Evolutionary conservation across 2,329 filamentous ascomycete genomes (phyloP).

Genomic region (Xylaria arbuscula): DNA sequence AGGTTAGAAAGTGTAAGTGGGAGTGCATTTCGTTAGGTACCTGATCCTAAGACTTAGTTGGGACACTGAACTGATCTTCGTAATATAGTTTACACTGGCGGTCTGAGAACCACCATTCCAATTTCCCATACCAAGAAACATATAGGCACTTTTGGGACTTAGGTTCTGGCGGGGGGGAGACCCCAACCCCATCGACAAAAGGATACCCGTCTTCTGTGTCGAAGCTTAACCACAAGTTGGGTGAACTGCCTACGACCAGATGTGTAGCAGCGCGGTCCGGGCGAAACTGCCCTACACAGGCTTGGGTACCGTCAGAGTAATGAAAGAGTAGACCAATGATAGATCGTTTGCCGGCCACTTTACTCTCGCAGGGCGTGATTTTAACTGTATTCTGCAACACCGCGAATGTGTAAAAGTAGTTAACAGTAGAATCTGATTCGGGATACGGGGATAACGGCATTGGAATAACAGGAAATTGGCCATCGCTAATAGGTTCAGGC

Average conservation of each 20-base stretch:
- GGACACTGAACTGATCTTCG: background rate
- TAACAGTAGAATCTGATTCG: background rate
- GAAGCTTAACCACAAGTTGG: conserved; percentile 5
- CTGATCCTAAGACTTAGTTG: no score
- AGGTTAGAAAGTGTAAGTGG: no score
- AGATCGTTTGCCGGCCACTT: background rate
- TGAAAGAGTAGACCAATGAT: conserved; percentile 11
- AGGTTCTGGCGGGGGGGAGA: background rate
- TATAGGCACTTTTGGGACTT: conserved; percentile 3
- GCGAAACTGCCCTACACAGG: conserved; percentile 3
- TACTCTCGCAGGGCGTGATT: background rate
- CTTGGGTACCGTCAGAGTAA: conserved; percentile 2
- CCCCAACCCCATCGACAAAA: background rate
- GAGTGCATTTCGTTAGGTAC: no score
- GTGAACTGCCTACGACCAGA: background rate
- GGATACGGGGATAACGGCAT: background rate
- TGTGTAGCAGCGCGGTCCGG: conserved; percentile 2
- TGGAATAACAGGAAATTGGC: background rate
- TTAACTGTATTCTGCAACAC: background rate
- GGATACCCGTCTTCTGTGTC: background rate
- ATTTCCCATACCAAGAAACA: conserved; percentile 2
- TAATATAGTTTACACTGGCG: conserved; percentile 6
- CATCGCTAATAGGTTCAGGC: background rate
- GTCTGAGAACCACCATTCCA: conserved; percentile 12
- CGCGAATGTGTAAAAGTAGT: conserved; percentile 6